These are phyloP conservation scores for Ottelia alismoides DNA, from an alignment of 106 monocot genomes.

Conservation along the genomic window DNA sequence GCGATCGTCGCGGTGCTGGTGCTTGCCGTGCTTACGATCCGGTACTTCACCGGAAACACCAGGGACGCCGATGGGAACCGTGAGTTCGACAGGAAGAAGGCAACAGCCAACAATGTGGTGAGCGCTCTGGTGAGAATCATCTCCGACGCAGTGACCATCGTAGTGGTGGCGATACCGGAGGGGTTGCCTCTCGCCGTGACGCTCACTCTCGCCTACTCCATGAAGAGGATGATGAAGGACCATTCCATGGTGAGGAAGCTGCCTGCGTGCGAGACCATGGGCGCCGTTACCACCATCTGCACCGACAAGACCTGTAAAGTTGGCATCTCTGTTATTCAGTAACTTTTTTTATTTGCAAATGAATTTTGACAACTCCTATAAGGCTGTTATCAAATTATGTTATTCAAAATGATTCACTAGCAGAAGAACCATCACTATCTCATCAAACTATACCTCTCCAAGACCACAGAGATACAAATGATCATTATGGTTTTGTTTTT, in stretches of 20 bases:
- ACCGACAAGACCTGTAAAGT: constrained; percentile 50
- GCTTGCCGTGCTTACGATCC: constrained; percentile 23
- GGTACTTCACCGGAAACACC: constrained; percentile 45
- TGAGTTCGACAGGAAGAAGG: constrained; percentile 13
- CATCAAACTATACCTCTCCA: no score
- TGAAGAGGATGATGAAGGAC: constrained; percentile 12
- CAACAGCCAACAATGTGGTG: constrained; percentile 9
- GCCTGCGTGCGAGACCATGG: constrained; percentile 10
- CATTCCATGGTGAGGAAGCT: constrained; percentile 8
- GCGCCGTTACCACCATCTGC: constrained; percentile 30
- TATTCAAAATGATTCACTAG: no score
- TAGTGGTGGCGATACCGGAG: constrained; percentile 33
- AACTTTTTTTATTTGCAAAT: no score
- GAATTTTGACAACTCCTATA: no score
- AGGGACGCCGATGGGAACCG: constrained; percentile 17
- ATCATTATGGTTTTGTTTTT: no score
- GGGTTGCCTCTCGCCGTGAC: constrained; percentile 35
- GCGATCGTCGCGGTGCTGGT: constrained; percentile 27
- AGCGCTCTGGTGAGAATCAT: constrained; percentile 30
- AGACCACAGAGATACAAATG: no score
- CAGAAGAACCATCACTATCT: no score
- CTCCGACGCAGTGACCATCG: constrained; percentile 32
- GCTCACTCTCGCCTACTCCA: constrained; percentile 29
- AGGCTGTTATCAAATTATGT: no score
- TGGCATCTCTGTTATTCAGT: no score